phyloP scores from a whole-genome alignment of 495 filamentous ascomycete species.

The Neurospora discreta region DNA sequence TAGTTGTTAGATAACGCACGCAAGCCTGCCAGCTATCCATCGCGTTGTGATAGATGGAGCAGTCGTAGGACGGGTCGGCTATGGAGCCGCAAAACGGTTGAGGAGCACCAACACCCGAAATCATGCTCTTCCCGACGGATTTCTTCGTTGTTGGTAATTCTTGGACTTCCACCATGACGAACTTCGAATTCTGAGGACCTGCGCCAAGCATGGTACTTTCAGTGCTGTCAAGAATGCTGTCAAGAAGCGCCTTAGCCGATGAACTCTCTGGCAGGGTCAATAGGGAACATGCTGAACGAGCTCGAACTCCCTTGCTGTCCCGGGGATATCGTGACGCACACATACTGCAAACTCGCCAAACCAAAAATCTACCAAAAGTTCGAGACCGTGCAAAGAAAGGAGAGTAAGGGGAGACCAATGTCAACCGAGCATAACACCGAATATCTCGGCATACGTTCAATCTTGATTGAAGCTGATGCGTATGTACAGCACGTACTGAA shows the following conservation, averaged over 20 bases:
- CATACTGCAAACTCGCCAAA: neutral
- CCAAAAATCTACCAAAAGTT: neutral
- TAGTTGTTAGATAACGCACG: neutral
- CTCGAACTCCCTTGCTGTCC: neutral
- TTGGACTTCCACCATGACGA: neutral
- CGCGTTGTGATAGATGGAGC: neutral
- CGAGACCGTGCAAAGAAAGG: neutral
- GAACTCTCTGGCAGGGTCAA: neutral
- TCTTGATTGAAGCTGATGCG: neutral
- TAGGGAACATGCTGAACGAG: neutral
- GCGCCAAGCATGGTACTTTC: neutral
- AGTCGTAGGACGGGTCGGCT: neutral
- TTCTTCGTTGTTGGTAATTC: neutral
- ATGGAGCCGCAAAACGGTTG: neutral
- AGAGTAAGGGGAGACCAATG: neutral
- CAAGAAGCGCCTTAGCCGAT: neutral
- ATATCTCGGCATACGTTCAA: neutral
- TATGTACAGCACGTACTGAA: neutral
- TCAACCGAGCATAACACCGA: neutral
- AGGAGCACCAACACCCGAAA: neutral
- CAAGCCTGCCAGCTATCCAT: neutral
- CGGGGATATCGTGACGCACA: neutral
- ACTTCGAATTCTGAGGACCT: neutral
- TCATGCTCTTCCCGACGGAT: neutral
- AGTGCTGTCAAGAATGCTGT: neutral